Percentiles rank a stretch among this genome's conserved stretches.
Evolutionary conservation across 176 grass and related monocot genomes (phyloP).

Genomic region (Oryza glaberrima): DNA sequence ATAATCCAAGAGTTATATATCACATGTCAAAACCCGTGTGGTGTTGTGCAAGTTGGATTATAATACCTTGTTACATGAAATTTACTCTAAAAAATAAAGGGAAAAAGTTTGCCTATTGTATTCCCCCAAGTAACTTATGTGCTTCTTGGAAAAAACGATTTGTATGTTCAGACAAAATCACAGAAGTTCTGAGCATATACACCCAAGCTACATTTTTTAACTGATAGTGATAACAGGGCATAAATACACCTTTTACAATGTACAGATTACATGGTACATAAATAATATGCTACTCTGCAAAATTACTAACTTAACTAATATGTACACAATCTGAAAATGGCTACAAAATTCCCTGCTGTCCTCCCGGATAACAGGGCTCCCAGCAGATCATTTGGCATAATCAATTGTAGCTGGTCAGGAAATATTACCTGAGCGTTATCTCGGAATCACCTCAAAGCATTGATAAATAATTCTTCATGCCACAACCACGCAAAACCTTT

Average conservation of each 20-base stretch:
- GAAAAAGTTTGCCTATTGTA: too few species aligned
- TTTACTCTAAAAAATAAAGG: not conserved
- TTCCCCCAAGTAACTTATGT: too few species aligned
- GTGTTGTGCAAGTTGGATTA: too few species aligned
- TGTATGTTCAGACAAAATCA: not conserved
- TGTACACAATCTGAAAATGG: constrained; percentile 46
- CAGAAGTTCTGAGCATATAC: not conserved
- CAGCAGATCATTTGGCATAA: constrained; percentile 25
- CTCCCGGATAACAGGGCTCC: constrained; percentile 18
- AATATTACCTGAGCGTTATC: too few species aligned
- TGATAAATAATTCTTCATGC: too few species aligned
- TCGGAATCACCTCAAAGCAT: too few species aligned
- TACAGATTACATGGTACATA: constrained; percentile 41
- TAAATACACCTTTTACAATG: constrained; percentile 38
- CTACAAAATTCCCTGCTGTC: constrained; percentile 55
- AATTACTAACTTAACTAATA: constrained; percentile 41
- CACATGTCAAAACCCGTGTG: too few species aligned
- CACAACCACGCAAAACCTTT: not conserved
- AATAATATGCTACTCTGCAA: constrained; percentile 27
- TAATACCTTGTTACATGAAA: too few species aligned
- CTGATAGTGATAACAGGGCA: constrained; percentile 2
- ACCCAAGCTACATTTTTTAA: not conserved
- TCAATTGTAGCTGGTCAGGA: not conserved
- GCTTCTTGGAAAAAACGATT: not conserved
- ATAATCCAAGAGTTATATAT: too few species aligned